These are phyloP conservation scores for Brachypodium distachyon DNA, from an alignment of 202 grass and related monocot species.

Conservation along the genomic window DNA sequence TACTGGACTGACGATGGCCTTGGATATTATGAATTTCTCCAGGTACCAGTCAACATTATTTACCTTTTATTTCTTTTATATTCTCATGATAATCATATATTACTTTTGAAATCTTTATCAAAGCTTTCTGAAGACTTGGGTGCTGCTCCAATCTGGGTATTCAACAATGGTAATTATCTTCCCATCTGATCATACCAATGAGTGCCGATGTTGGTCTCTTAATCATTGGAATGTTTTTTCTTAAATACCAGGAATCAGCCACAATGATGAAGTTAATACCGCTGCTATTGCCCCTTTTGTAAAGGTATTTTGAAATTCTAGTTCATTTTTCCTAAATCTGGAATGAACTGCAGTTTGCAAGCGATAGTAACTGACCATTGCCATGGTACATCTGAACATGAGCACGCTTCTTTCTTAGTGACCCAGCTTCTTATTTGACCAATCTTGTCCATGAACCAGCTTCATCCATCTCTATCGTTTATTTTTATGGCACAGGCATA, in stretches of 20 bases:
- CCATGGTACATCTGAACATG: not conserved
- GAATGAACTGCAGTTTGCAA: not conserved
- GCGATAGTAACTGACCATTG: not conserved
- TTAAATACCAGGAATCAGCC: slow-evolving; percentile 64
- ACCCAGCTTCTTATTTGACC: not conserved
- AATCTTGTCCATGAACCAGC: too few species aligned
- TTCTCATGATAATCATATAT: slow-evolving; percentile 21
- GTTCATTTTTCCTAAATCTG: not conserved
- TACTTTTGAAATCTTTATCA: slow-evolving; percentile 11
- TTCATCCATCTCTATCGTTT: too few species aligned
- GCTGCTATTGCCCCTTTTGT: slow-evolving; percentile 49
- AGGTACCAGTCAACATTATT: slow-evolving; percentile 38
- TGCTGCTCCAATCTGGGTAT: slow-evolving; percentile 83
- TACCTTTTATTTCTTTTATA: not conserved
- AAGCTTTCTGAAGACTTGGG: slow-evolving; percentile 88
- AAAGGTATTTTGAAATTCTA: slow-evolving; percentile 36
- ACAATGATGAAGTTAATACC: slow-evolving; percentile 63
- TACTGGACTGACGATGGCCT: slow-evolving; percentile 96
- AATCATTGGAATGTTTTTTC: not conserved
- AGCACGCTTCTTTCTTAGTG: not conserved
- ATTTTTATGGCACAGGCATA: too few species aligned
- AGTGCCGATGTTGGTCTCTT: not conserved
- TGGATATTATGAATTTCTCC: slow-evolving; percentile 81
- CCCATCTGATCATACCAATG: not conserved
- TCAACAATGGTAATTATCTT: slow-evolving; percentile 75